phyloP scores from a whole-genome alignment of 352 stramenopile species.

The Globisporangium mamillatum region DNA sequence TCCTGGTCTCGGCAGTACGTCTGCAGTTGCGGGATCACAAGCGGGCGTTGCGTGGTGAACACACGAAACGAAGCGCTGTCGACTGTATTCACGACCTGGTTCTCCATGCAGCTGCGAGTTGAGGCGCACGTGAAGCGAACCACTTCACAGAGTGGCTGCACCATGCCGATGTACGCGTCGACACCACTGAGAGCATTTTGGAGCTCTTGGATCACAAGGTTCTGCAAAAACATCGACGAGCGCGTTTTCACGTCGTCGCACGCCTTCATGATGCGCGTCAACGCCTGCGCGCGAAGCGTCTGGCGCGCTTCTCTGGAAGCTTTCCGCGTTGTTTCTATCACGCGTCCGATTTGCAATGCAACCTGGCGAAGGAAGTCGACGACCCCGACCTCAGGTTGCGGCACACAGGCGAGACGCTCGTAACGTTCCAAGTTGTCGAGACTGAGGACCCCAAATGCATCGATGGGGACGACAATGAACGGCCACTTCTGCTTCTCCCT shows the following conservation, averaged over 20 bases:
- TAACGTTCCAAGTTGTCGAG: conserved; percentile 68
- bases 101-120: conserved; percentile 46
- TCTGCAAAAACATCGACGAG: conserved; percentile 35
- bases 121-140: conserved; percentile 57
- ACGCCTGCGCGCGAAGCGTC: conserved; percentile 29
- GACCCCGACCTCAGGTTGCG: conserved; percentile 66
- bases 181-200: conserved; percentile 55
- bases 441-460: conserved; percentile 40
- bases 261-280: conserved; percentile 46
- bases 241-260: conserved; percentile 39
- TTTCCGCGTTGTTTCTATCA: conserved; percentile 16
- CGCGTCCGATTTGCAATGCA: conserved; percentile 19
- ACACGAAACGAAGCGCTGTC: conserved; percentile 49
- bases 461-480: conserved; percentile 63
- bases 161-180: conserved; percentile 61
- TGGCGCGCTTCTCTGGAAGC: conserved; percentile 5
- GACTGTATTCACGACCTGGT: conserved; percentile 30
- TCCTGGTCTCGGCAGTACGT: conserved; percentile 28
- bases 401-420: conserved; percentile 29
- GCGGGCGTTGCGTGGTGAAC: conserved; percentile 41
- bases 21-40: conserved; percentile 54
- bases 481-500: conserved; percentile 38
- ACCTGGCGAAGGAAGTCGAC: conserved; percentile 70
- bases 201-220: conserved; percentile 49
- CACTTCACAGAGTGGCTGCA: conserved; percentile 44